These are phyloP conservation scores for Fusarium keratoplasticum DNA, from an alignment of 2,329 filamentous ascomycete genomes.

Conservation along the genomic window DNA sequence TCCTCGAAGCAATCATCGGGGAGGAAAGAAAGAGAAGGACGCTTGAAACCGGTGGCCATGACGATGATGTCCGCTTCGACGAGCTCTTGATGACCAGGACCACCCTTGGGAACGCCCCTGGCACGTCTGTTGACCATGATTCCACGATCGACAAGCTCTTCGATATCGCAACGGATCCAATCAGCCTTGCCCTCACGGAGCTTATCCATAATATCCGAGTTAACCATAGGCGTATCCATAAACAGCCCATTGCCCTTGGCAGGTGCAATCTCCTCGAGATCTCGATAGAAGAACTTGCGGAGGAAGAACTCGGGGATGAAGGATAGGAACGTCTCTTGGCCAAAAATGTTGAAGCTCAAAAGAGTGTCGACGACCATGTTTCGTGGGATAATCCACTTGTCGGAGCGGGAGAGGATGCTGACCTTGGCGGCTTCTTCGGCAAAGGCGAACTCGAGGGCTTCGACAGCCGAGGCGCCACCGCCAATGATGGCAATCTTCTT, in stretches of 20 bases:
- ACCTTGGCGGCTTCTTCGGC: constrained; percentile 74
- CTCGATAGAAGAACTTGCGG: constrained; percentile 84
- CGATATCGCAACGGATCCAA: constrained; percentile 86
- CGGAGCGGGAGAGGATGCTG: constrained; percentile 79
- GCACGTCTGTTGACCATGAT: constrained; percentile 78
- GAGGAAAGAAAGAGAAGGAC: constrained; percentile 79
- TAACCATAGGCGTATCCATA: constrained; percentile 88
- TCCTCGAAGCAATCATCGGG: constrained; percentile 78
- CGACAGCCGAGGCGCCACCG: constrained; percentile 83
- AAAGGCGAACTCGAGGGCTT: constrained; percentile 83
- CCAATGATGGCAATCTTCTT: constrained; percentile 84
- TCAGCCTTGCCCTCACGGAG: constrained; percentile 77
- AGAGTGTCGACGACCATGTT: constrained; percentile 80
- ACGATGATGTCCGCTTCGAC: constrained; percentile 82
- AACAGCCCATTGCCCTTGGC: constrained; percentile 76
- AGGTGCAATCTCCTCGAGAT: constrained; percentile 79
- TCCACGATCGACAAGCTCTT: constrained; percentile 71
- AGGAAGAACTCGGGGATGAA: constrained; percentile 83
- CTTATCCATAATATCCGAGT: constrained; percentile 81
- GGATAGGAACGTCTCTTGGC: constrained; percentile 79
- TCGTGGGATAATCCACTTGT: constrained; percentile 90
- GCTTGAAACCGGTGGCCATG: constrained; percentile 85
- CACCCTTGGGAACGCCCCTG: constrained; percentile 80
- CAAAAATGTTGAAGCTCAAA: constrained; percentile 82
- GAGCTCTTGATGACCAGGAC: constrained; percentile 74